Conservation (phyloP, 148 eudicot species). For the Suaeda aralocaspica region DNA sequence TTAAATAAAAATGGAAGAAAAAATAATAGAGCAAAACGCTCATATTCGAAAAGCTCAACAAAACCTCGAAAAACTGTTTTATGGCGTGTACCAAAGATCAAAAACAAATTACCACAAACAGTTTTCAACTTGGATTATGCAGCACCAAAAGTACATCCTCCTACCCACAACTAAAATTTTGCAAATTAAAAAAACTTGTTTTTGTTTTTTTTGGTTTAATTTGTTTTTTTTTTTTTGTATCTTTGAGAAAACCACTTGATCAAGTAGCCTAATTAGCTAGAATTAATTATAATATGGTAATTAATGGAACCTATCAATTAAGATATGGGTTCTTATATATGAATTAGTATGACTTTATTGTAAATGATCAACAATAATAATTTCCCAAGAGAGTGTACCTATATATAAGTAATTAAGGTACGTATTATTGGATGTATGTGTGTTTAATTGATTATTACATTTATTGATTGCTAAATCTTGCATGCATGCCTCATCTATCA, state of each 20-base stretch:
- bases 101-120: conserved; percentile 29
- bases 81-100: conserved; percentile 38
- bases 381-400: not conserved
- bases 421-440: too few species aligned
- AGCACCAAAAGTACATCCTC: conserved; percentile 53
- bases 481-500: too few species aligned
- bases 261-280: too few species aligned
- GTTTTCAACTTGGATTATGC: conserved; percentile 48
- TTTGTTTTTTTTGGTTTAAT: not conserved
- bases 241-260: not conserved
- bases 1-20: not conserved
- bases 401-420: not conserved
- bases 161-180: conserved; percentile 39
- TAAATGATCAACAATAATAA: conserved; percentile 4
- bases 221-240: not conserved
- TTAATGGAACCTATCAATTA: not conserved
- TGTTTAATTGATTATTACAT: too few species aligned
- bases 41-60: not conserved
- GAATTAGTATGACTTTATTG: not conserved
- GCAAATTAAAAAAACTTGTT: not conserved
- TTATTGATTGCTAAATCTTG: too few species aligned
- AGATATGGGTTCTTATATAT: not conserved
- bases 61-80: not conserved
- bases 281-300: not conserved
- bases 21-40: not conserved